Base-by-base conservation (phyloP, 805 yeast genomes). In the Saccharomycopsis sp. region DNA sequence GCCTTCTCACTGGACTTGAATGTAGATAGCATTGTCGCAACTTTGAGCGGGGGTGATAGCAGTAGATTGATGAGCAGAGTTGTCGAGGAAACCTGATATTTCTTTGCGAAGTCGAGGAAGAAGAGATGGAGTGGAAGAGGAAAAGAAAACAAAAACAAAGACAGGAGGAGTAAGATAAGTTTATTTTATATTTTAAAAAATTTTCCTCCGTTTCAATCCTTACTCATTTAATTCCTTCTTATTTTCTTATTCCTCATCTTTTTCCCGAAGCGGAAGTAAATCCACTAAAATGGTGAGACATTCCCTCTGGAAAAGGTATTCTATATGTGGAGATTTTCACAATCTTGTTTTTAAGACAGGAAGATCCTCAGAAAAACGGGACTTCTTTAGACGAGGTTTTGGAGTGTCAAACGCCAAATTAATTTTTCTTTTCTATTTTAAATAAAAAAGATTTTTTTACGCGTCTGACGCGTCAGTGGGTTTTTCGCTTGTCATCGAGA, bases 11-110 rank as follows among this genome's bases (percentile, higher is more conserved):
- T 44, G 7, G 48, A 5, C 8, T 44, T 44, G 18, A 44, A 12
- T 44, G 48, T 44, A 44, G 48, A 44, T 44, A 44, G 21, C 48
- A 44, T 44, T n/a, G n/a, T n/a, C n/a, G n/a, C n/a, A n/a, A n/a
- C n/a, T n/a, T n/a, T n/a, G n/a, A n/a, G n/a, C n/a, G n/a, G n/a
- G n/a, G n/a, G n/a, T n/a, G n/a, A n/a, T n/a, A n/a, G n/a, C n/a
- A n/a, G n/a, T n/a, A n/a, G n/a, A n/a, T n/a, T n/a, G n/a, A n/a
- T n/a, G n/a, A n/a, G n/a, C n/a, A n/a, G n/a, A 29, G 9, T 29
- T 29, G 37, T 29, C 37, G 37, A 29, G 37, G 37, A 7, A 29
- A n/a, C n/a, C n/a, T n/a, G n/a, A n/a, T n/a, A n/a, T n/a, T n/a
- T n/a, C n/a, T n/a, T 29, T 29, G 37, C 37, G 37, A n/a, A n/a